Percentiles rank a stretch among this genome's conserved stretches.
Conservation (phyloP, 2,329 filamentous ascomycete genomes). For the Leptographium lundbergii region DNA sequence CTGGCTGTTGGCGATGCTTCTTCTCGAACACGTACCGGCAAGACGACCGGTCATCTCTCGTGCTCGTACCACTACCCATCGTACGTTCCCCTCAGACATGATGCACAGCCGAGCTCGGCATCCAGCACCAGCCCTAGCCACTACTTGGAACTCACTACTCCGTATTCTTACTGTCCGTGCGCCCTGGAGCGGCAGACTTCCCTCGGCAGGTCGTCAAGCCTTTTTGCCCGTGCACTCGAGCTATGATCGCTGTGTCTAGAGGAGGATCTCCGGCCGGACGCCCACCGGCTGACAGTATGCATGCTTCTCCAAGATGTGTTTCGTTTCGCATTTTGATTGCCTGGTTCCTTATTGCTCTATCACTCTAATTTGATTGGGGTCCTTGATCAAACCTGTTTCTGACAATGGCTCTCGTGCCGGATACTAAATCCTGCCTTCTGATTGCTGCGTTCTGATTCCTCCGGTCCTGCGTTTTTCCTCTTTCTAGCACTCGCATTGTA, state of each 20-base stretch:
- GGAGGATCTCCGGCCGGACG: background rate
- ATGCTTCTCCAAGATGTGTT: background rate
- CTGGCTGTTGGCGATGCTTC: background rate
- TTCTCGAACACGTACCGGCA: background rate
- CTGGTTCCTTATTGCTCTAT: background rate
- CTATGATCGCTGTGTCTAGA: background rate
- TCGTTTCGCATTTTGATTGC: background rate
- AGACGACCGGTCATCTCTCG: background rate
- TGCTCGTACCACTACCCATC: too few species aligned
- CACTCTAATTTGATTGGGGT: background rate
- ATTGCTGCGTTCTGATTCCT: background rate
- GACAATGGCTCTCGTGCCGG: too few species aligned
- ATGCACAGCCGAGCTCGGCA: too few species aligned
- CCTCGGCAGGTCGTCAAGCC: background rate
- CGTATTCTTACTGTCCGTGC: background rate
- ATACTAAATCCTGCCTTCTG: too few species aligned
- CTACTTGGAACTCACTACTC: too few species aligned
- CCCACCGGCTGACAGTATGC: background rate
- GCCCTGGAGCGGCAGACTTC: background rate
- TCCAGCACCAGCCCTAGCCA: too few species aligned
- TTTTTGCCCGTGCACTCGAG: background rate
- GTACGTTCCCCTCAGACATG: too few species aligned
- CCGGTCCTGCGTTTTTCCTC: background rate
- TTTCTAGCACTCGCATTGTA: background rate
- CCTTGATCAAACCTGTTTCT: background rate